Evolutionary conservation across 768 basidiomycete species (phyloP), one percentile per base, ranked within the genome.

Genomic region (Exsudoporus frostii): DNA sequence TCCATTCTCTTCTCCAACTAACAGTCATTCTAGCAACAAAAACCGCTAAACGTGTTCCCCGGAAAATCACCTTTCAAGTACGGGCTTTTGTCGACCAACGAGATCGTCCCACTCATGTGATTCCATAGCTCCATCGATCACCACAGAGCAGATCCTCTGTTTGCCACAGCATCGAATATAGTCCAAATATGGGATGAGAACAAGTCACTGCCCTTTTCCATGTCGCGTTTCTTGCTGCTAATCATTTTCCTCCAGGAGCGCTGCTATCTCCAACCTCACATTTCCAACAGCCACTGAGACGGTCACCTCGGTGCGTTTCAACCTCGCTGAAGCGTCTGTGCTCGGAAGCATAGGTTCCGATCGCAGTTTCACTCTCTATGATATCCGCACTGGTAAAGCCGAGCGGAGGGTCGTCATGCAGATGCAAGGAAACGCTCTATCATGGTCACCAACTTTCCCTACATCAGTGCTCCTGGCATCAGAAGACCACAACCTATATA

Each of bases 161-260:
- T 99, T 61, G 96, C 94, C 1, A 95, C 96, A 0, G 94, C 93
- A 2, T 96, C 93, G 0, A 92, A 88, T 61, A 80, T 82, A 44
- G 94, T 99, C 7, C 96, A 98, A 68, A 80, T 99, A 59, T 99
- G 97, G 97, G 97, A 99, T 61, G 93, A 98, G 71, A 95, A 88
- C 34, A 92, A 92, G 90, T 92, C 33, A 15, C 2, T 59, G 10
- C 32, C 38, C 32, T 41, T 39, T 38, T 15, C 20, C 22, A 9
- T 37, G 11, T 17, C 15, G 15, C 19, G 14, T 37, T 22, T 48
- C 19, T n/a, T 36, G 29, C 20, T 38, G 27, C 34, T 69, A 5
- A 69, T 46, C 14, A 13, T 34, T 48, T 42, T 25, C 13, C 50
- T 27, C 4, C 53, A 92, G 91, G 77, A 92, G 85, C 50, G 83